Percentiles rank a stretch among this genome's conserved stretches.
These are phyloP conservation scores for Cephalotrichum gorgonifer DNA, from an alignment of 2,329 filamentous ascomycete species.

Conservation along the genomic window DNA sequence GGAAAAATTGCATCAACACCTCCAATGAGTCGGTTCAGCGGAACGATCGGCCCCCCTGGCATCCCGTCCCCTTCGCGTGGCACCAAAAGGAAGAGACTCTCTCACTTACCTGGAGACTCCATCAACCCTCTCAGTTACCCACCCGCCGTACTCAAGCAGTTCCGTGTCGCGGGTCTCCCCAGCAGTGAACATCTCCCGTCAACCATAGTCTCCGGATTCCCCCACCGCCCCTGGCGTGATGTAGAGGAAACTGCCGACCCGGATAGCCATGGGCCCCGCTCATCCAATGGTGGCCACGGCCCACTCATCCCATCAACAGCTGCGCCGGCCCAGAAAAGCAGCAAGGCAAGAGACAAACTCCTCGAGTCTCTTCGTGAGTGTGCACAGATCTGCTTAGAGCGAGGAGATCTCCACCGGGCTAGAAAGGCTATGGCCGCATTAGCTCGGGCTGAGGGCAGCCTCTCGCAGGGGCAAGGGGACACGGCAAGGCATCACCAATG, in stretches of 20 bases:
- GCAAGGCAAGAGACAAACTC: not conserved
- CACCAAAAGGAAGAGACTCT: not conserved
- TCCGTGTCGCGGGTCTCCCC: slow-evolving; percentile 35
- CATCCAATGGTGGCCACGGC: not conserved
- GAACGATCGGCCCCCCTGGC: not conserved
- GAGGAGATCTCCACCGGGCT: not conserved
- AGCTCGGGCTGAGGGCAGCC: slow-evolving; percentile 15
- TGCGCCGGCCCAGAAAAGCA: not conserved
- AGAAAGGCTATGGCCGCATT: slow-evolving; percentile 4
- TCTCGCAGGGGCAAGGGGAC: slow-evolving; percentile 38
- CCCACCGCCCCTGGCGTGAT: slow-evolving; percentile 23
- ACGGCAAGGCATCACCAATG: slow-evolving; percentile 61
- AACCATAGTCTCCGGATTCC: slow-evolving; percentile 26
- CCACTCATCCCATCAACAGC: not conserved
- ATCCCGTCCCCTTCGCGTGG: not conserved
- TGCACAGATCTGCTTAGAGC: not conserved
- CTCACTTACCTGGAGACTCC: not conserved
- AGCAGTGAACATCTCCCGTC: slow-evolving; percentile 31
- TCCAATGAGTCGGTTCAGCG: slow-evolving; percentile 1
- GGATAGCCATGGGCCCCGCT: not conserved
- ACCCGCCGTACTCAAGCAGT: slow-evolving; percentile 35
- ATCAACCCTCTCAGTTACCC: slow-evolving; percentile 42
- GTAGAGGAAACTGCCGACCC: not conserved
- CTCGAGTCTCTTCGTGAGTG: not conserved
- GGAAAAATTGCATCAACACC: not conserved